A percentile compares a stretch with the other conserved stretches of the same genome.
Evolutionary conservation across 257 asterid genomes (phyloP).

Genomic region (Perilla frutescens): DNA sequence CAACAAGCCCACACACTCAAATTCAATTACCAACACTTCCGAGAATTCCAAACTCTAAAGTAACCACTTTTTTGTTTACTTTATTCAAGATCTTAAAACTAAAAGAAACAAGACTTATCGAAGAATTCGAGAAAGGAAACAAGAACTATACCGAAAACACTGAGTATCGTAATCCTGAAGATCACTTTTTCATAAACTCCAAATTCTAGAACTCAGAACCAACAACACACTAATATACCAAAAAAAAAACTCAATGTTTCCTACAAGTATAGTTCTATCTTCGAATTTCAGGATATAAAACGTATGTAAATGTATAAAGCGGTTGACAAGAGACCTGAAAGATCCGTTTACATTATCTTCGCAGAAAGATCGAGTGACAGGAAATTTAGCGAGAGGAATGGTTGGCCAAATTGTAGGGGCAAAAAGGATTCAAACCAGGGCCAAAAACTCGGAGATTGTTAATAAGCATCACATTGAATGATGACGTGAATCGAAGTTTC

Average conservation of each 20-base stretch:
- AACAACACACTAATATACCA: constrained; percentile 21
- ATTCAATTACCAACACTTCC: constrained; percentile 31
- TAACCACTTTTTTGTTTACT: constrained; percentile 1
- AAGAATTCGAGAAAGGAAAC: constrained; percentile 13
- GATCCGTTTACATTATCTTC: constrained; percentile 44
- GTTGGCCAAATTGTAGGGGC: constrained; percentile 79
- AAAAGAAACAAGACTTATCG: neutral
- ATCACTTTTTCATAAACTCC: constrained; percentile 14
- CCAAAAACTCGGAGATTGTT: constrained; percentile 84
- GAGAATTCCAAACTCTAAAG: constrained; percentile 7
- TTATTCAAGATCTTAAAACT: constrained; percentile 22
- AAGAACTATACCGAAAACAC: constrained; percentile 1
- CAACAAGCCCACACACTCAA: constrained; percentile 20
- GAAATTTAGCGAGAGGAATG: constrained; percentile 87
- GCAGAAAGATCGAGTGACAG: neutral
- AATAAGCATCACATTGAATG: constrained; percentile 51
- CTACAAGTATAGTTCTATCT: constrained; percentile 10
- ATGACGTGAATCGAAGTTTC: constrained; percentile 54
- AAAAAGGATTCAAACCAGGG: constrained; percentile 96
- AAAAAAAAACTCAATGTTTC: constrained; percentile 8
- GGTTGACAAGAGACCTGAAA: constrained; percentile 11
- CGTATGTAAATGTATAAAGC: constrained; percentile 23
- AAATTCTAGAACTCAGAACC: constrained; percentile 7
- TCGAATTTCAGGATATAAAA: constrained; percentile 39
- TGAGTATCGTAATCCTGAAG: constrained; percentile 24